phyloP scores from a whole-genome alignment of 2,329 filamentous ascomycete species.

The Coniosporium tulheliwenetii region DNA sequence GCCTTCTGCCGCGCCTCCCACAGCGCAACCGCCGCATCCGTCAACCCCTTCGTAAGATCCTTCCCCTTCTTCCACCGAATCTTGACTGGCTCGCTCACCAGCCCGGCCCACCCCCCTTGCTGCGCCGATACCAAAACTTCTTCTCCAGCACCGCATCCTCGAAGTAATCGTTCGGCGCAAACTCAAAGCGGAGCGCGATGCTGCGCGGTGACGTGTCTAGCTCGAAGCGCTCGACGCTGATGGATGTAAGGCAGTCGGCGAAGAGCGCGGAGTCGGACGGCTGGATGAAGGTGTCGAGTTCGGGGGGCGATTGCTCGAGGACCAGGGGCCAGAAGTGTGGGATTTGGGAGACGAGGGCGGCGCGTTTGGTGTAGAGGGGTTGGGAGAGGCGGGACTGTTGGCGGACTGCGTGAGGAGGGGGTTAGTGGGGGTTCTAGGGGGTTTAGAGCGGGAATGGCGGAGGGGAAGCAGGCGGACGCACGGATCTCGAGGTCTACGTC shows the following conservation, averaged over 20 bases:
- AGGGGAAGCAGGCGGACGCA: slow-evolving; percentile 30
- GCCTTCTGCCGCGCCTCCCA: slow-evolving; percentile 45
- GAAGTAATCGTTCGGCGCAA: slow-evolving; percentile 70
- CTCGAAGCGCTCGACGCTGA: slow-evolving; percentile 72
- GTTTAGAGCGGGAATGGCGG: slow-evolving; percentile 3
- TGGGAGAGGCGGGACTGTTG: slow-evolving; percentile 52
- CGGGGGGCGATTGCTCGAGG: slow-evolving; percentile 69
- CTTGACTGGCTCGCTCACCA: slow-evolving; percentile 77
- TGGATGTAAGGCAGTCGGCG: slow-evolving; percentile 45
- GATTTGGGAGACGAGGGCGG: slow-evolving; percentile 54
- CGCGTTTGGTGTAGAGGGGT: slow-evolving; percentile 63
- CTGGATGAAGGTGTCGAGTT: slow-evolving; percentile 79
- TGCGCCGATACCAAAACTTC: slow-evolving; percentile 73
- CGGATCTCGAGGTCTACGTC: slow-evolving; percentile 69
- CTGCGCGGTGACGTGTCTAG: slow-evolving; percentile 68
- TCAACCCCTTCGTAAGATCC: slow-evolving; percentile 70
- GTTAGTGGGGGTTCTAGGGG: neutral
- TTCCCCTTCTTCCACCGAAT: slow-evolving; percentile 67
- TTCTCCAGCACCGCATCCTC: slow-evolving; percentile 67
- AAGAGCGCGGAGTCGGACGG: slow-evolving; percentile 64
- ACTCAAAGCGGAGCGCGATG: slow-evolving; percentile 63
- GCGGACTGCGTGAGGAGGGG: slow-evolving; percentile 40
- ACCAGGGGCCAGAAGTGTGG: slow-evolving; percentile 91
- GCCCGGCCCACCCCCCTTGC: slow-evolving; percentile 51
- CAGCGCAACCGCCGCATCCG: slow-evolving; percentile 55